Evolutionary conservation across 768 basidiomycete genomes (phyloP).

Genomic region (Kwoniella bestiolae): DNA sequence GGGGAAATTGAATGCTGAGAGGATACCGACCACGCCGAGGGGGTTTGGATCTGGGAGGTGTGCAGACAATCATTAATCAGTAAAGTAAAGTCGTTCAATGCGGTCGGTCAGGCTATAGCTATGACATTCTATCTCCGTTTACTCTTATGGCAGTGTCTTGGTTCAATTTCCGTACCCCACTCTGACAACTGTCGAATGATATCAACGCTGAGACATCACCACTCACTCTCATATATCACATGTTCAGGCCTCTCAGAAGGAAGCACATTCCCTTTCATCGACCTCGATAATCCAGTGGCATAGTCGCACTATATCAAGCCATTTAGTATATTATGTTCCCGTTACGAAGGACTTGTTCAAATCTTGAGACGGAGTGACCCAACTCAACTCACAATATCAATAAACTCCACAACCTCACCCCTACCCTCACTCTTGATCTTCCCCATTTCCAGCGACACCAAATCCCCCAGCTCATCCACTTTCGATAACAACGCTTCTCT

Average conservation of each 20-base stretch:
- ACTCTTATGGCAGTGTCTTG: too few relatives aligned
- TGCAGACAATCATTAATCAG: constrained; percentile 17
- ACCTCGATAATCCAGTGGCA: constrained; percentile 86
- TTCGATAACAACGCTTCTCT: constrained; percentile 78
- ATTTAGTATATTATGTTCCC: too few relatives aligned
- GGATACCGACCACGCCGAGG: constrained; percentile 70
- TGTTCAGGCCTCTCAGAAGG: constrained; percentile 89
- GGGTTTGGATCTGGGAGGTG: constrained; percentile 78
- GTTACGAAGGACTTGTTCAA: too few relatives aligned
- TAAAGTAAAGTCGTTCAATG: too few relatives aligned
- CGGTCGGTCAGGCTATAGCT: too few relatives aligned
- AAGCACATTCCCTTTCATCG: constrained; percentile 89
- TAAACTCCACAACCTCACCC: constrained; percentile 93
- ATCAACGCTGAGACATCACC: too few relatives aligned
- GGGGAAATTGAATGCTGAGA: constrained; percentile 97
- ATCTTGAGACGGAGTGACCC: too few relatives aligned
- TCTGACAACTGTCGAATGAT: too few relatives aligned
- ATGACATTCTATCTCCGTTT: too few relatives aligned
- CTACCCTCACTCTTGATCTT: constrained; percentile 87
- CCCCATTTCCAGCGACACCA: constrained; percentile 61
- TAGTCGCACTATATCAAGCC: constrained; percentile 82
- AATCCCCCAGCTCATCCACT: constrained; percentile 60
- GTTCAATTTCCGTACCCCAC: too few relatives aligned
- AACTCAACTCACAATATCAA: constrained; percentile 87
- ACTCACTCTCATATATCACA: constrained; percentile 80